Evolutionary conservation across 805 yeast species (phyloP), one percentile per base, ranked within the genome.

Genomic region (Wickerhamomyces sydowiorum): DNA sequence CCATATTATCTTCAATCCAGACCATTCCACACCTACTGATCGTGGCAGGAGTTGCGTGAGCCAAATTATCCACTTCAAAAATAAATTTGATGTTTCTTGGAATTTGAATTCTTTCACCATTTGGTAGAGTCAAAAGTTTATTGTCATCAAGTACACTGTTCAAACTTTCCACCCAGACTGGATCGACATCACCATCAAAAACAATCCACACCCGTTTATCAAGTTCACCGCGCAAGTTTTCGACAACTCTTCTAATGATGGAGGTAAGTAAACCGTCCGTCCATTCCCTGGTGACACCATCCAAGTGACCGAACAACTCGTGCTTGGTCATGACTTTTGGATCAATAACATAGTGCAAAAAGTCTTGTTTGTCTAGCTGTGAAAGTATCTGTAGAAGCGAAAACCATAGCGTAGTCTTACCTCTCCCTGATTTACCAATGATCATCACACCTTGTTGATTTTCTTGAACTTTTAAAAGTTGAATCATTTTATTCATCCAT

Each of bases 111-210:
- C 96, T 74, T 57, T 91, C 98, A 31, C 98, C 98, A 55, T 80
- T 88, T 0, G 98, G 93, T 9, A 91, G 65, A 0, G 97, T 89
- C 33, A 91, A 62, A 1, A 84, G 49, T 48, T 76, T 79, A 61
- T 89, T 91, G 50, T 91, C 98, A 62, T 91, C 98, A 15, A 91
- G 67, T 9, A 89, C 93, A 65, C 95, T 84, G 64, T 91, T 91
- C 49, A 91, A 66, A 42, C 84, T 83, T 53, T 91, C 98, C 1
- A 87, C 87, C 95, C 97, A 91, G 31, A 78, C 80, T 0, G 98
- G 97, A 56, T 91, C 97, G 28, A 91, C 76, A 52, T 88, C 96
- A 31, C 97, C 95, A 61, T 91, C 97, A 56, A 91, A 85, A 0
- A 90, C 72, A 44, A 91, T 72, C 93, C 96, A 89, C 14, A 80